Conservation (phyloP, 306 rosid genomes). For the Vicia faba region DNA sequence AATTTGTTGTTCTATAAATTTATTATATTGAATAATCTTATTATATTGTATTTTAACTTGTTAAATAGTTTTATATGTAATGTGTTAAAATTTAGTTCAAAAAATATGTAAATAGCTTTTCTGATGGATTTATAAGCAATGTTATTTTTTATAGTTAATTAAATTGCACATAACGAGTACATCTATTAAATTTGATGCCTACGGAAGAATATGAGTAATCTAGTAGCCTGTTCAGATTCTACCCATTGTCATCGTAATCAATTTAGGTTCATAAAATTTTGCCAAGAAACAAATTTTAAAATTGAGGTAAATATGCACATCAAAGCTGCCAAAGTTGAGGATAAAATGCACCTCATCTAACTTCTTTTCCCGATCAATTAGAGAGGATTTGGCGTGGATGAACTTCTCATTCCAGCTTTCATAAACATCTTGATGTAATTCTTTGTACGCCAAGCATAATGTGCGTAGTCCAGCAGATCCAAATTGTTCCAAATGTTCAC, state of each 20-base stretch:
- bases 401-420: slow-evolving; percentile 96
- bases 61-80: background rate
- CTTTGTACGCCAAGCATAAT: slow-evolving; percentile 91
- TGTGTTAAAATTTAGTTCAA: background rate
- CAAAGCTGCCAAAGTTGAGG: slow-evolving; percentile 6
- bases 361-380: slow-evolving; percentile 92
- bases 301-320: slow-evolving; percentile 15
- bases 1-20: background rate
- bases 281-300: background rate
- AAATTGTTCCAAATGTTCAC: slow-evolving; percentile 80
- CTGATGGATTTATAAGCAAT: background rate
- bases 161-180: background rate
- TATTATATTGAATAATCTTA: background rate
- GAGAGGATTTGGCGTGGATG: slow-evolving; percentile 85
- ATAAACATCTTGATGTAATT: slow-evolving; percentile 66
- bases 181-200: background rate
- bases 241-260: background rate
- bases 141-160: background rate
- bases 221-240: background rate
- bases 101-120: background rate
- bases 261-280: background rate
- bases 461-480: slow-evolving; percentile 92
- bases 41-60: background rate
- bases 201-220: background rate
- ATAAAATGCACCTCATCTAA: slow-evolving; percentile 78